phyloP scores from a whole-genome alignment of 345 rosid genomes.

The Chamaenerion angustifolium region DNA sequence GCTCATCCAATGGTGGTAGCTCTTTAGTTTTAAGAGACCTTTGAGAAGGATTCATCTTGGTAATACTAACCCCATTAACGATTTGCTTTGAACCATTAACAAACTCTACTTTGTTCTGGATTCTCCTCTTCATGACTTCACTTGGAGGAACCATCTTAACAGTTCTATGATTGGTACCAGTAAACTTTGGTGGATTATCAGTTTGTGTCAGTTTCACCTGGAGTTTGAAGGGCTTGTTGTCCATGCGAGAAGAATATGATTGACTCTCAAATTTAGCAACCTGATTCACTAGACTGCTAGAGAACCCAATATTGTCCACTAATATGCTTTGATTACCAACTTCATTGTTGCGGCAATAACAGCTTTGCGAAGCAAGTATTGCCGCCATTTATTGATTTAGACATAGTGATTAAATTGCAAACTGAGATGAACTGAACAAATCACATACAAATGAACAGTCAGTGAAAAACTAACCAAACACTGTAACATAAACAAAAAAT shows the following conservation, averaged over 20 bases:
- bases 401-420: neutral
- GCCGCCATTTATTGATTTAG: slow-evolving; percentile 42
- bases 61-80: slow-evolving; percentile 46
- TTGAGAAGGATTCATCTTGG: slow-evolving; percentile 24
- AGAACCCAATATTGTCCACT: slow-evolving; percentile 37
- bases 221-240: slow-evolving; percentile 18
- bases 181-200: slow-evolving; percentile 34
- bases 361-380: slow-evolving; percentile 64
- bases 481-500: too few species aligned
- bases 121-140: slow-evolving; percentile 42
- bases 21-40: slow-evolving; percentile 21
- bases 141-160: slow-evolving; percentile 76
- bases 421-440: neutral
- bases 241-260: slow-evolving; percentile 6
- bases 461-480: too few species aligned
- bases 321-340: slow-evolving; percentile 23
- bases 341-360: slow-evolving; percentile 25
- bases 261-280: slow-evolving; percentile 24
- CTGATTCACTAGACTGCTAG: slow-evolving; percentile 25
- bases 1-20: slow-evolving; percentile 55
- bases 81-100: slow-evolving; percentile 45
- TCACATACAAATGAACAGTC: too few species aligned
- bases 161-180: slow-evolving; percentile 28
- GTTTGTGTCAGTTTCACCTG: slow-evolving; percentile 46
- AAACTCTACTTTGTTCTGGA: slow-evolving; percentile 23